A percentile compares a stretch with the other conserved stretches of the same genome.
These are phyloP conservation scores for Eucalyptus viminalis DNA, from an alignment of 345 rosid genomes.

Conservation along the genomic window DNA sequence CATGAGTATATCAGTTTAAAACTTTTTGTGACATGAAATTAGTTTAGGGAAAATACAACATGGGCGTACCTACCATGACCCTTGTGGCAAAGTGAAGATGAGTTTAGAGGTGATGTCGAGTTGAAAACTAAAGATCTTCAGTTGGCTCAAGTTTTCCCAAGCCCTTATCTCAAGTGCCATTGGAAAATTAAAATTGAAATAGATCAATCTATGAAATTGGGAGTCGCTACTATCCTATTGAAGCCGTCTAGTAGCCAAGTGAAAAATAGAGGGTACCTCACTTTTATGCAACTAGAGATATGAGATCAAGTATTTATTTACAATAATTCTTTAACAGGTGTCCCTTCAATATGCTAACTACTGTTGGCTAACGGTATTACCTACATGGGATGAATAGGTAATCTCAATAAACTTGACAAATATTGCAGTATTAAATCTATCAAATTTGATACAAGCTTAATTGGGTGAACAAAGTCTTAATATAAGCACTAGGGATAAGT, in stretches of 20 bases:
- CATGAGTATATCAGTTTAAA: background rate
- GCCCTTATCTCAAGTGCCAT: background rate
- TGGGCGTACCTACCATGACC: accelerated
- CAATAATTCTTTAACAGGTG: background rate
- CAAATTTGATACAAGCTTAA: no score
- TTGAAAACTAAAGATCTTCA: background rate
- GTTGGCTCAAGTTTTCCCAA: background rate
- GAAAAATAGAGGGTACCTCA: background rate
- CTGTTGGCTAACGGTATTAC: no score
- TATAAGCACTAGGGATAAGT: no score
- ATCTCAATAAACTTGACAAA: no score
- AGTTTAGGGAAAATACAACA: background rate
- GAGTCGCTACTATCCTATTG: background rate
- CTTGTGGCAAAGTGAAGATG: background rate
- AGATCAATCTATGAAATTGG: background rate
- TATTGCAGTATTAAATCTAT: no score
- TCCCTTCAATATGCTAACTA: background rate
- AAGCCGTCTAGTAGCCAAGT: background rate
- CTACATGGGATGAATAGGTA: no score
- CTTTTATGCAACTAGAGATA: background rate
- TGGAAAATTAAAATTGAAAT: background rate
- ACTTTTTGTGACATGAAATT: background rate
- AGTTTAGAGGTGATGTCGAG: background rate
- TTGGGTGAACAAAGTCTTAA: no score
- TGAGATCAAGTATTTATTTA: background rate